phyloP scores from a whole-genome alignment of 305 asterid genomes.

The Plantago rigida region DNA sequence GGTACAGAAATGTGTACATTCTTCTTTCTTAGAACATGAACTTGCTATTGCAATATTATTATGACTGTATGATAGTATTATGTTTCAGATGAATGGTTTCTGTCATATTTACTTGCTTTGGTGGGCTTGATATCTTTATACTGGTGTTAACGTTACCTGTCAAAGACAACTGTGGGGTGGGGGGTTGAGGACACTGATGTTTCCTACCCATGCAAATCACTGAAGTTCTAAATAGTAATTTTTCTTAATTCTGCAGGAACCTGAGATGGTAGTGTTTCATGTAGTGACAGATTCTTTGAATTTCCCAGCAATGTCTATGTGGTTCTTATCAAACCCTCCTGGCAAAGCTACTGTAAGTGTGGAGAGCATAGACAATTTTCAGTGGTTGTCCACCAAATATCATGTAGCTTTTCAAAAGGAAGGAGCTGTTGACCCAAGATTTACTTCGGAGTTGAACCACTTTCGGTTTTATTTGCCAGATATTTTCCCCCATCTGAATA shows the following conservation, averaged over 20 bases:
- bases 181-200: no score
- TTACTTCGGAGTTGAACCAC: constrained; percentile 57
- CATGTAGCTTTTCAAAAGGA: constrained; percentile 38
- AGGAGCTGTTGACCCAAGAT: constrained; percentile 54
- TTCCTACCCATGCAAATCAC: background rate
- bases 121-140: no score
- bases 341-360: constrained; percentile 57
- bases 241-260: constrained; percentile 44
- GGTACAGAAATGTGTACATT: no score
- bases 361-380: constrained; percentile 49
- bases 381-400: constrained; percentile 51
- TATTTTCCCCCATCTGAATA: constrained; percentile 52
- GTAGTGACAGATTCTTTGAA: constrained; percentile 65
- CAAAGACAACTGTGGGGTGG: no score
- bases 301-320: constrained; percentile 71
- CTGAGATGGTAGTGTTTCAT: constrained; percentile 61
- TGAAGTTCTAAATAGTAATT: constrained; percentile 1
- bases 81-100: no score
- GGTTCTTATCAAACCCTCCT: constrained; percentile 79
- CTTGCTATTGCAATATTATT: no score
- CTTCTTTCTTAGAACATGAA: no score
- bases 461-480: constrained; percentile 76
- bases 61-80: no score
- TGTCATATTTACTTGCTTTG: no score
- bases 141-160: no score